Evolutionary conservation across 495 filamentous ascomycete species (phyloP), one percentile per base, ranked within the genome.

Genomic region (Trypethelium eluteriae): DNA sequence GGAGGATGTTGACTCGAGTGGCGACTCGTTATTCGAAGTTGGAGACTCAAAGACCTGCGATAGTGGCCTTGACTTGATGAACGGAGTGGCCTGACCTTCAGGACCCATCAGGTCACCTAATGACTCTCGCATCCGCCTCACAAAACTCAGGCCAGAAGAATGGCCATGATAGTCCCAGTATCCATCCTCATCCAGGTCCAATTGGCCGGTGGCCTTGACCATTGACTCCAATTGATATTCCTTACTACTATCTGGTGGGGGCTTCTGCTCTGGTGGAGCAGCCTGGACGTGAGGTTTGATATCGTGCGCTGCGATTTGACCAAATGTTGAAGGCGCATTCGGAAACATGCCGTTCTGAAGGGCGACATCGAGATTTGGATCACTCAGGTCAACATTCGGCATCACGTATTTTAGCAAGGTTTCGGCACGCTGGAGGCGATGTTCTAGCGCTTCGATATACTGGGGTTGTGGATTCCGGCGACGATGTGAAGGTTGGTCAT

Each of bases 401-500:
- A 93, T 82, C n/a, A 95, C 82, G 47, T 86, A 85, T 71, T 83
- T 84, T 46, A 98, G 77, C 2, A 98, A 79, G 34, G 86, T 80
- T 77, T 97, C 91, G 49, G 92, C 92, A 66, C 90, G 89, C 67
- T 92, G 89, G 39, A 96, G 80, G 63, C 90, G 87, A 50, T 81
- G 84, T 75, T 98, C 95, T 38, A 98, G 79, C 0, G 89, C 90
- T 77, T 98, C 94, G 71, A 97, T 89, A 76, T 96, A 96, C 74
- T 96, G 91, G 46, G 94, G 94, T 39, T 92, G 89, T 41, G 94
- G 93, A 73, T 97, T 98, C 72, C 94, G 89, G 71, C 93, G 84
- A 63, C 94, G 86, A 74, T 97, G 97, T 39, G 94, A 98, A 16
- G 94, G 94, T 71, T 98, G 95, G 71, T 98, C 95, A 78, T 96